Evolutionary conservation across 768 basidiomycete genomes (phyloP).

Genomic region (Mycena vitilis): DNA sequence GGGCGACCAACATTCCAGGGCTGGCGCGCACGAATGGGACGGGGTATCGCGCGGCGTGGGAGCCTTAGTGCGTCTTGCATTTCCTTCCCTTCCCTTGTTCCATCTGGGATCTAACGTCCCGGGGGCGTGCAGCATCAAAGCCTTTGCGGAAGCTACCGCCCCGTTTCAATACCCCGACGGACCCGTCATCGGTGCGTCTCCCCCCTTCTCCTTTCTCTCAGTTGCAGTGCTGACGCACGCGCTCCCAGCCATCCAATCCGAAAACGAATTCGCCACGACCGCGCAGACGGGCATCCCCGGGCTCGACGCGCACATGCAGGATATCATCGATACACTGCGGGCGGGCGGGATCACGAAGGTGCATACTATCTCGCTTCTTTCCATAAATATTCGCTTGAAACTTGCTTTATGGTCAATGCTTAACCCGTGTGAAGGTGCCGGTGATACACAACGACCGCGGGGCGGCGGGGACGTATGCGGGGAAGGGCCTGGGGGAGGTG

Average conservation of each 20-base stretch:
- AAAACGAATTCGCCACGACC: conserved; percentile 57
- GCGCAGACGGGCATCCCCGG: conserved; percentile 44
- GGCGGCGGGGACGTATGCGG: conserved; percentile 45
- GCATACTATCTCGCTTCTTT: too few relatives aligned
- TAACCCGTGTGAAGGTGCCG: too few relatives aligned
- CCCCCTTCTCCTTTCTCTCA: not conserved
- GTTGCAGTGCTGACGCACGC: not conserved
- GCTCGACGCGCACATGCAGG: conserved; percentile 57
- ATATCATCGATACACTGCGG: conserved; percentile 51
- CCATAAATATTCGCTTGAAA: too few relatives aligned
- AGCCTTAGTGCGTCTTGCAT: conserved; percentile 47
- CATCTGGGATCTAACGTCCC: conserved; percentile 1
- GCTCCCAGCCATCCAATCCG: conserved; percentile 50
- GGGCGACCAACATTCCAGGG: conserved; percentile 61
- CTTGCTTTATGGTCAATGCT: too few relatives aligned
- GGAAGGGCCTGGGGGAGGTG: conserved; percentile 47
- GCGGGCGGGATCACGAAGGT: conserved; percentile 51
- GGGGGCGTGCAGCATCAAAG: conserved; percentile 36
- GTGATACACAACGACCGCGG: conserved; percentile 51
- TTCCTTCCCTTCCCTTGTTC: conserved; percentile 11
- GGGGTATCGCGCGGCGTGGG: conserved; percentile 67
- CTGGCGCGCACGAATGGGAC: conserved; percentile 70
- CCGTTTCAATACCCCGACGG: conserved; percentile 58
- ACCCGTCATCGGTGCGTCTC: conserved; percentile 50
- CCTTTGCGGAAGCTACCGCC: conserved; percentile 46